A percentile compares a stretch with the other conserved stretches of the same genome.
Conservation (phyloP, 352 stramenopile species). For the Peronospora farinosa region DNA sequence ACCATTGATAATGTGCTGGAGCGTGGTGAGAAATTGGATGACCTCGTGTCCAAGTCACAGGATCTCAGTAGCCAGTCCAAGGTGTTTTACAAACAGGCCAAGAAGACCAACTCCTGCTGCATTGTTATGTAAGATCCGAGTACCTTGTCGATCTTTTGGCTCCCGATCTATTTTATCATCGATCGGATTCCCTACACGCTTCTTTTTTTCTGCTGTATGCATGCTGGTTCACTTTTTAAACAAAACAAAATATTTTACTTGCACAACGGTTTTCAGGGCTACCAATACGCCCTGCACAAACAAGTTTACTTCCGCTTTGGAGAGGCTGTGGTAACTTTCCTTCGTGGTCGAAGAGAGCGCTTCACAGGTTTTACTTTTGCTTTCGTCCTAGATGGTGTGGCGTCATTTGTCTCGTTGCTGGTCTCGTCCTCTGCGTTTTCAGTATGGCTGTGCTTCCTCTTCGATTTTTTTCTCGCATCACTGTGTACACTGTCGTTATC, state of each 20-base stretch:
- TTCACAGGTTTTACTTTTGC: slow-evolving; percentile 17
- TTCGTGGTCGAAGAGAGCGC: slow-evolving; percentile 53
- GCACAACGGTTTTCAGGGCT: slow-evolving; percentile 16
- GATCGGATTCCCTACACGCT: slow-evolving; percentile 21
- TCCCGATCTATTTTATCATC: slow-evolving; percentile 10
- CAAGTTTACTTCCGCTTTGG: slow-evolving; percentile 30
- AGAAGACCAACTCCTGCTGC: slow-evolving; percentile 99
- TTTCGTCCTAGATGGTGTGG: slow-evolving; percentile 20
- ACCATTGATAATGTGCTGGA: slow-evolving; percentile 99
- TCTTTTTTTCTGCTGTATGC: slow-evolving; percentile 27
- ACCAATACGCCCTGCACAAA: slow-evolving; percentile 6
- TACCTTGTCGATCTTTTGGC: slow-evolving; percentile 9
- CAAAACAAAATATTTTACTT: slow-evolving; percentile 32
- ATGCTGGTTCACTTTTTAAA: slow-evolving; percentile 44
- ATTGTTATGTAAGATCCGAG: slow-evolving; percentile 77
- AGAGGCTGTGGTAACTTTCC: slow-evolving; percentile 38
- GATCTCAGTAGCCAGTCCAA: slow-evolving; percentile 98
- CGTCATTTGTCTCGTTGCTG: slow-evolving; percentile 51
- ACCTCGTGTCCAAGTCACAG: slow-evolving; percentile 97
- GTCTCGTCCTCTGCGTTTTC: slow-evolving; percentile 38
- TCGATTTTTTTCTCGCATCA: slow-evolving; percentile 15
- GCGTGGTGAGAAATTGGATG: slow-evolving; percentile 97
- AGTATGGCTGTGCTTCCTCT: slow-evolving; percentile 20
- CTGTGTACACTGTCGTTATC: slow-evolving; percentile 28
- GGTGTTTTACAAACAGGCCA: slow-evolving; percentile 99